A percentile compares a stretch with the other conserved stretches of the same genome.
Conservation (phyloP, 140 eudicot species). For the Ambrosia hybrid region DNA sequence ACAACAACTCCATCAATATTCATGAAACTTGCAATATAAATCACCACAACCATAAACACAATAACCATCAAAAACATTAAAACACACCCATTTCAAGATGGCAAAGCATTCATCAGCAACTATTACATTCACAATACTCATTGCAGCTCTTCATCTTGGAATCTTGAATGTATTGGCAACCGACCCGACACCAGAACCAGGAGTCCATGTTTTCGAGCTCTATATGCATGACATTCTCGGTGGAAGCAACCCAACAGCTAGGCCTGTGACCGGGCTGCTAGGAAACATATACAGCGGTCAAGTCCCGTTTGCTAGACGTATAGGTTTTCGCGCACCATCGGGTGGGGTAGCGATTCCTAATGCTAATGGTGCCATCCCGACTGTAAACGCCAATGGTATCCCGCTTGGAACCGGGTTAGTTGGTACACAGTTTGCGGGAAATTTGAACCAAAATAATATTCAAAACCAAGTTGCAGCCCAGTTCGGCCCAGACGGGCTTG, state of each 20-base stretch:
- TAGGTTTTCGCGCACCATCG: constrained; percentile 75
- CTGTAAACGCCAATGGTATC: constrained; percentile 66
- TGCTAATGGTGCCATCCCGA: constrained; percentile 81
- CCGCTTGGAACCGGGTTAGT: constrained; percentile 91
- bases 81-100: constrained; percentile 41
- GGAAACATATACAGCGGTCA: constrained; percentile 97
- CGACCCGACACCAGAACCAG: constrained; percentile 41
- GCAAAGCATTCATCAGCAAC: constrained; percentile 30
- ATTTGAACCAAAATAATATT: constrained; percentile 25
- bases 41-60: constrained; percentile 22
- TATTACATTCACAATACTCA: constrained; percentile 25
- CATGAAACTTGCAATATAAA: constrained; percentile 26
- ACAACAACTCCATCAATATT: constrained; percentile 35
- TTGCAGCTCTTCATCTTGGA: constrained; percentile 28
- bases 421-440: constrained; percentile 79
- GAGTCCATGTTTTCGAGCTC: constrained; percentile 61
- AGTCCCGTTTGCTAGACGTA: constrained; percentile 92
- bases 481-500: constrained; percentile 85
- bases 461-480: constrained; percentile 43
- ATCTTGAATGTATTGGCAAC: constrained; percentile 27
- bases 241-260: constrained; percentile 87
- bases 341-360: constrained; percentile 86
- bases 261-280: constrained; percentile 87
- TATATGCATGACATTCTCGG: constrained; percentile 95
- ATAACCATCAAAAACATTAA: constrained; percentile 8